Evolutionary conservation across 306 rosid genomes (phyloP).

Genomic region (Datisca glomerata): DNA sequence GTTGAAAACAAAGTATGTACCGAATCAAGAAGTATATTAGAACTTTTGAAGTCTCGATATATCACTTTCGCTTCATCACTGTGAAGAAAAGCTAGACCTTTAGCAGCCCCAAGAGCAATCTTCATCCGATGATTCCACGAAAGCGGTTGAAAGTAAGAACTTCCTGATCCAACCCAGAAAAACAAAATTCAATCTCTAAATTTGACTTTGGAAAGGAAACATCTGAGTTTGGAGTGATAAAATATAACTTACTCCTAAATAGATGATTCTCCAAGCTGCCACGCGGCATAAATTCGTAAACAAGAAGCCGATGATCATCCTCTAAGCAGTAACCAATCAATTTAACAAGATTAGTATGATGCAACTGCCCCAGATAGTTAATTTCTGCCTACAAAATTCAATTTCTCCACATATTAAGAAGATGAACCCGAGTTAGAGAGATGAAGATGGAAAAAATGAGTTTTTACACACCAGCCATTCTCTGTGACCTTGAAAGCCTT

Average conservation of each 20-base stretch:
- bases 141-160: constrained; percentile 77
- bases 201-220: constrained; percentile 1
- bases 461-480: constrained; percentile 91
- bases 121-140: constrained; percentile 79
- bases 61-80: constrained; percentile 91
- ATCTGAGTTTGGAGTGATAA: no score
- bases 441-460: background rate
- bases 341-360: constrained; percentile 86
- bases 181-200: background rate
- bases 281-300: constrained; percentile 81
- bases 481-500: constrained; percentile 89
- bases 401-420: background rate
- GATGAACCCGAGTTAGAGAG: background rate
- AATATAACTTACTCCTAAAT: constrained; percentile 79
- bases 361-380: constrained; percentile 83
- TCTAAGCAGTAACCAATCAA: constrained; percentile 92
- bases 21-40: constrained; percentile 73
- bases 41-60: constrained; percentile 75
- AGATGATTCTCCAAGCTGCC: constrained; percentile 93
- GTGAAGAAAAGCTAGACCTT: constrained; percentile 90
- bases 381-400: constrained; percentile 56
- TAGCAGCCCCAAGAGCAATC: constrained; percentile 86
- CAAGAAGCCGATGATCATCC: constrained; percentile 87
- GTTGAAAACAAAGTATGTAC: constrained; percentile 24
- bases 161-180: constrained; percentile 36